Conservation (phyloP, 2,329 filamentous ascomycete species). For the Penicillium glabrum region DNA sequence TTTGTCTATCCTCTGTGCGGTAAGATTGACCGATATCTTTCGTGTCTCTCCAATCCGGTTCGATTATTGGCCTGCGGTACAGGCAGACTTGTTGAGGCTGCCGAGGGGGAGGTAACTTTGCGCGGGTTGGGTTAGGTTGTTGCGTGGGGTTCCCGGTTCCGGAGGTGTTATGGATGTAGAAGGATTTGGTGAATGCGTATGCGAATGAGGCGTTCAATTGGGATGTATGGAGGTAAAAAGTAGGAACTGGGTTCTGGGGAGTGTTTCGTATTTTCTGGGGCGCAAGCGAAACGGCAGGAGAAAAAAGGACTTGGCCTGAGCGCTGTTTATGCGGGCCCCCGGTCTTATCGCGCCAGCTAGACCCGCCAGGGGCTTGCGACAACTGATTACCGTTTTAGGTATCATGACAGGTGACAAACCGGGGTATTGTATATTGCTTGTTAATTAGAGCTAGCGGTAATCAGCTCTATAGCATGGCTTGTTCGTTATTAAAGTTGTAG, state of each 20-base stretch:
- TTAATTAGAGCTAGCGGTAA: not conserved
- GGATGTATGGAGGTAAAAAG: not conserved
- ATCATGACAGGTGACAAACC: slow-evolving; percentile 3
- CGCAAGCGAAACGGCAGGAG: not conserved
- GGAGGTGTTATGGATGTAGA: not conserved
- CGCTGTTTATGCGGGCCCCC: slow-evolving; percentile 22
- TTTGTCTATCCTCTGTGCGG: not conserved
- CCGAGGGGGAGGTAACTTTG: not conserved
- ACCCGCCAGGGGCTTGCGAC: slow-evolving; percentile 10
- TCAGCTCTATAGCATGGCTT: not conserved
- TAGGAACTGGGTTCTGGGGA: not conserved
- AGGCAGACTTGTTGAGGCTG: not conserved
- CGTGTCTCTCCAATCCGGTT: not conserved
- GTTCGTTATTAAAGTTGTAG: not conserved
- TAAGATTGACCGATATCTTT: not conserved
- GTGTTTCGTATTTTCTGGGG: not conserved
- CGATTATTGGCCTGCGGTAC: not conserved
- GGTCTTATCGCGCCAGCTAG: slow-evolving; percentile 18
- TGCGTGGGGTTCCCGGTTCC: not conserved
- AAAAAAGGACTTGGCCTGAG: slow-evolving; percentile 20
- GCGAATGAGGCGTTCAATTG: not conserved
- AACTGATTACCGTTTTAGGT: slow-evolving; percentile 7
- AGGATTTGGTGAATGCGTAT: not conserved
- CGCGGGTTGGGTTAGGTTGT: not conserved
- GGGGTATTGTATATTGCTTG: not conserved